phyloP scores from a whole-genome alignment of 2,329 filamentous ascomycete genomes.

The Hymenoscyphus occultus region DNA sequence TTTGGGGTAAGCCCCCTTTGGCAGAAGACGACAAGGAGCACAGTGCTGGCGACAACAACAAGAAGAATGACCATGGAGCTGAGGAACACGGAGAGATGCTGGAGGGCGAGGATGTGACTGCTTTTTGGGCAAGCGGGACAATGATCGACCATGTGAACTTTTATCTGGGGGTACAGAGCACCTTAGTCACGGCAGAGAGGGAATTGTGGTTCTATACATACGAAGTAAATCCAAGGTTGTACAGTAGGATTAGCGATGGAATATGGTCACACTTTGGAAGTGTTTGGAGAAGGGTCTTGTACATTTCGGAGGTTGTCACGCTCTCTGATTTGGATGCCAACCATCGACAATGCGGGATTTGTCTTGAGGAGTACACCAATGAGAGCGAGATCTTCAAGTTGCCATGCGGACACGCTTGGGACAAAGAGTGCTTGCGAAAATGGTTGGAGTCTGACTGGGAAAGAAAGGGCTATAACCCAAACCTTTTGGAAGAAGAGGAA shows the following conservation, averaged over 20 bases:
- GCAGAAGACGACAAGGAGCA: too few relatives aligned
- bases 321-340: not conserved
- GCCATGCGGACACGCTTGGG: not conserved
- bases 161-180: not conserved
- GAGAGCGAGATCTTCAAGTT: not conserved
- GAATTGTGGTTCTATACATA: not conserved
- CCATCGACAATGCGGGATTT: not conserved
- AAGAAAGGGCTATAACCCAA: not conserved
- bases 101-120: too few relatives aligned
- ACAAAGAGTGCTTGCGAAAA: not conserved
- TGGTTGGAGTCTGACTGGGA: not conserved
- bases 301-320: not conserved
- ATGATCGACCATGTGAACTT: not conserved
- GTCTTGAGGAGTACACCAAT: not conserved
- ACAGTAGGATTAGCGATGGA: not conserved
- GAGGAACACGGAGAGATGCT: not conserved
- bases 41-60: too few relatives aligned
- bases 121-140: not conserved
- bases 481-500: not conserved
- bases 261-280: not conserved
- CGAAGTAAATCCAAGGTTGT: not conserved
- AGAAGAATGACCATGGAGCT: too few relatives aligned
- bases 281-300: not conserved
- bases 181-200: not conserved
- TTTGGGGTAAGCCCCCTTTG: too few relatives aligned